Conservation (phyloP, 1,284 basidiomycete species). For the Mycena citricolor region DNA sequence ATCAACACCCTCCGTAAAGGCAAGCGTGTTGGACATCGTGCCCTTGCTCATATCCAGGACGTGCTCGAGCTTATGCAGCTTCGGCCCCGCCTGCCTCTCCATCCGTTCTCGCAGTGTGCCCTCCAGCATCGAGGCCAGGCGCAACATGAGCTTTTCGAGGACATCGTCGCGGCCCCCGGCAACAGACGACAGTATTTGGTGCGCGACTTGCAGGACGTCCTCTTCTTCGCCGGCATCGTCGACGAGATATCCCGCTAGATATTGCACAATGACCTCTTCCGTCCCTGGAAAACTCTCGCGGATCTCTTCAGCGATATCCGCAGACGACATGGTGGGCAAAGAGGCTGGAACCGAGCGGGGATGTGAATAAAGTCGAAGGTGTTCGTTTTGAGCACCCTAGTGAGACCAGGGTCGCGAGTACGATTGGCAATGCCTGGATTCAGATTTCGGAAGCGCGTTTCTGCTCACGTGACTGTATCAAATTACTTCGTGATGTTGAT, state of each 20-base stretch:
- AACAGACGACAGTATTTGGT: conserved; percentile 75
- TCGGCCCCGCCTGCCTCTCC: conserved; percentile 57
- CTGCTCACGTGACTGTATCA: no score
- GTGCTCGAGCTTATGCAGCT: conserved; percentile 83
- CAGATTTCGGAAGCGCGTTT: no score
- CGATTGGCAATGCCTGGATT: no score
- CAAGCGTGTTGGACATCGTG: conserved; percentile 82
- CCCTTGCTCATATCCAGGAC: conserved; percentile 93
- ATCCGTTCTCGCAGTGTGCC: conserved; percentile 60
- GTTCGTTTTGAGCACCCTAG: no score
- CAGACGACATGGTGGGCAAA: conserved; percentile 46
- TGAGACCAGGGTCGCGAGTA: no score
- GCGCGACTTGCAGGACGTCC: conserved; percentile 79
- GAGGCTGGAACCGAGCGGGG: no score
- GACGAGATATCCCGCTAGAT: conserved; percentile 88
- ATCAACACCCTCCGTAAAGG: conserved; percentile 84
- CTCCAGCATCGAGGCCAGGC: conserved; percentile 64
- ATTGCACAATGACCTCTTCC: conserved; percentile 91
- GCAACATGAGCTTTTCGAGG: conserved; percentile 65
- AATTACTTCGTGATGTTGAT: no score
- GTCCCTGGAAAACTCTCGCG: conserved; percentile 80
- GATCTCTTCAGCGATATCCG: conserved; percentile 78
- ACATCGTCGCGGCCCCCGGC: conserved; percentile 53
- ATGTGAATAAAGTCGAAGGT: no score
- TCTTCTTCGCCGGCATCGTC: conserved; percentile 94